phyloP scores from a whole-genome alignment of 2,329 filamentous ascomycete genomes.

The Claviceps lovelessii region DNA sequence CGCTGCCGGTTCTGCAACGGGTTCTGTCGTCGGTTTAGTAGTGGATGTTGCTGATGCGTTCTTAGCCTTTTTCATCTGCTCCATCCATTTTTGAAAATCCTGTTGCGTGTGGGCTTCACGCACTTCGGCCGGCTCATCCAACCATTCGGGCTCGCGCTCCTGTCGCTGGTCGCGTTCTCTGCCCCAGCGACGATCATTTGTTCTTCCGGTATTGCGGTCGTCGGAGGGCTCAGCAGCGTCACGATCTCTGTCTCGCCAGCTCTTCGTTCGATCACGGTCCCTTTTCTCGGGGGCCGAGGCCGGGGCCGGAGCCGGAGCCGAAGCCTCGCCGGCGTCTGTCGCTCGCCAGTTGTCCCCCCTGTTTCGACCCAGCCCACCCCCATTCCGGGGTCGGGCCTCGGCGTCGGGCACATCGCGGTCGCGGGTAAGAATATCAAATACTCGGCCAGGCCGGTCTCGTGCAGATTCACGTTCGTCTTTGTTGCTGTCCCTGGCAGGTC shows the following conservation, averaged over 20 bases:
- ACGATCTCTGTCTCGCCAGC: slow-evolving; percentile 43
- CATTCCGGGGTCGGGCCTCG: slow-evolving; percentile 46
- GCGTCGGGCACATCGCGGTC: slow-evolving; percentile 39
- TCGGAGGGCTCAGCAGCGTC: slow-evolving; percentile 26
- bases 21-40: slow-evolving; percentile 19
- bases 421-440: slow-evolving; percentile 34
- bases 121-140: slow-evolving; percentile 61
- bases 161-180: slow-evolving; percentile 42
- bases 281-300: slow-evolving; percentile 23
- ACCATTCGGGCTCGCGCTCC: slow-evolving; percentile 83
- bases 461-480: slow-evolving; percentile 41
- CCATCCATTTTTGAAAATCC: slow-evolving; percentile 91
- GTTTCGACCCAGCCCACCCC: slow-evolving; percentile 40
- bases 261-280: slow-evolving; percentile 43
- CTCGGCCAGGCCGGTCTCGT: slow-evolving; percentile 31
- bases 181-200: slow-evolving; percentile 38
- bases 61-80: slow-evolving; percentile 64
- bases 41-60: slow-evolving; percentile 15
- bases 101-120: slow-evolving; percentile 65
- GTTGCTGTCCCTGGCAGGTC: slow-evolving; percentile 29
- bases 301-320: neutral
- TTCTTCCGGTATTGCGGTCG: slow-evolving; percentile 43
- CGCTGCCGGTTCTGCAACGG: slow-evolving; percentile 19
- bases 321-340: slow-evolving; percentile 27
- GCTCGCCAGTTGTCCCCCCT: slow-evolving; percentile 66